These are phyloP conservation scores for Dryas octopetala DNA, from an alignment of 306 rosid genomes.

Conservation along the genomic window DNA sequence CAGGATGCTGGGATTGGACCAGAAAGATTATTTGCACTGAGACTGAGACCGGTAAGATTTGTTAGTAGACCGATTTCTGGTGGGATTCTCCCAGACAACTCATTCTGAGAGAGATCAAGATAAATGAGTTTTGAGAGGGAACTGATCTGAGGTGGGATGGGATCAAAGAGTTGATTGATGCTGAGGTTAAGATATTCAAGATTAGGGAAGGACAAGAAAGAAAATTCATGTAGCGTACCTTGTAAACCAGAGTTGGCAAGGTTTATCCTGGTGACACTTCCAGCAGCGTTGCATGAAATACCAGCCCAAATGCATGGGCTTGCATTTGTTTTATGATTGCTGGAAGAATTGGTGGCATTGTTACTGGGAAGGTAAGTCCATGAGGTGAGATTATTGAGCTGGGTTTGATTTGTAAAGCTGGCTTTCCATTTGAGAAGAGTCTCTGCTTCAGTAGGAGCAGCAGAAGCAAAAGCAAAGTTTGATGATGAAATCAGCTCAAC, in stretches of 20 bases:
- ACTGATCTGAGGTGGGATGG: background rate
- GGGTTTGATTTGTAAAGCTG: too few species aligned
- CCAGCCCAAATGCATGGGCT: conserved; percentile 12
- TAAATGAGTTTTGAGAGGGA: background rate
- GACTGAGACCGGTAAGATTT: background rate
- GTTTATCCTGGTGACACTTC: conserved; percentile 9
- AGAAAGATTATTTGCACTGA: too few species aligned
- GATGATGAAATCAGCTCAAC: too few species aligned
- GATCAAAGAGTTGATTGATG: background rate
- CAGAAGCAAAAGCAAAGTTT: too few species aligned
- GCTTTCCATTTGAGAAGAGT: too few species aligned
- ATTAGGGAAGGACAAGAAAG: conserved; percentile 15
- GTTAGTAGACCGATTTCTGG: background rate
- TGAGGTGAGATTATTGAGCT: too few species aligned
- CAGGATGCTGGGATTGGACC: too few species aligned
- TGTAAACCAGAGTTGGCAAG: conserved; percentile 8
- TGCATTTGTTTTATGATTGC: too few species aligned
- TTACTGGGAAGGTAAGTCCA: too few species aligned
- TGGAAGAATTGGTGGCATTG: too few species aligned
- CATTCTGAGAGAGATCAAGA: background rate
- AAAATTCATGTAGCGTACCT: conserved; percentile 8
- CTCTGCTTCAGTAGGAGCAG: too few species aligned
- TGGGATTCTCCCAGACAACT: background rate
- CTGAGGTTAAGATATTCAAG: conserved; percentile 21
- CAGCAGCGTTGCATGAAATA: conserved; percentile 12